phyloP scores from a whole-genome alignment of 306 rosid species.

The Cicer bijugum region DNA sequence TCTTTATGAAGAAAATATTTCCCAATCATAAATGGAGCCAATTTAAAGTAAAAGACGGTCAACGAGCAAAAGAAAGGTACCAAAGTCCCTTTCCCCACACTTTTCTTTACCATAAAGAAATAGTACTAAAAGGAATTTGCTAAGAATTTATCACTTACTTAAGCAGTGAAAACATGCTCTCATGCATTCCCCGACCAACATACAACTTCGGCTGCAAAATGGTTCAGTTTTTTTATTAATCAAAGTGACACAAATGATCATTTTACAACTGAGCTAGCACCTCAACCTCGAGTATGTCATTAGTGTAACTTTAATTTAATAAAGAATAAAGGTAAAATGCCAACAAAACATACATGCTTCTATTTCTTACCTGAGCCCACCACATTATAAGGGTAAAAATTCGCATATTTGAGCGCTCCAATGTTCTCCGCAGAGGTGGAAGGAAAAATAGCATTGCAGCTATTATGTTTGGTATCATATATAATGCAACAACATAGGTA shows the following conservation, averaged over 20 bases:
- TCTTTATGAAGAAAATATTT: slow-evolving; percentile 6
- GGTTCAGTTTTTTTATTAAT: too few relatives aligned
- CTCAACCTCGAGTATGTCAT: too few relatives aligned
- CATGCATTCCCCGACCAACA: slow-evolving; percentile 94
- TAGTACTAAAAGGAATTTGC: slow-evolving; percentile 26
- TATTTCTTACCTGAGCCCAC: slow-evolving; percentile 94
- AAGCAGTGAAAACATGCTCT: slow-evolving; percentile 73
- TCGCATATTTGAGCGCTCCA: slow-evolving; percentile 82
- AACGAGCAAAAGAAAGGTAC: not conserved
- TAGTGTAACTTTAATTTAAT: too few relatives aligned
- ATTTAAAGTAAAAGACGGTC: not conserved
- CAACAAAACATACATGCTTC: slow-evolving; percentile 39
- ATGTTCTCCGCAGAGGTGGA: slow-evolving; percentile 73
- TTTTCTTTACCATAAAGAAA: not conserved
- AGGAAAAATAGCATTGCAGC: slow-evolving; percentile 81
- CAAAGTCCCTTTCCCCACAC: slow-evolving; percentile 8
- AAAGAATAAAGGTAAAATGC: slow-evolving; percentile 20
- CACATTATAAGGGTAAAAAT: slow-evolving; percentile 77
- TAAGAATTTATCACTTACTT: slow-evolving; percentile 62
- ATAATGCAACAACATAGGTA: slow-evolving; percentile 68
- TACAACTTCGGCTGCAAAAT: slow-evolving; percentile 86
- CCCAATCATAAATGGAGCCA: not conserved
- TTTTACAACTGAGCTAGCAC: too few relatives aligned
- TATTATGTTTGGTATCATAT: slow-evolving; percentile 78
- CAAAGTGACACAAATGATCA: too few relatives aligned